Conservation (phyloP, 2,329 filamentous ascomycete species). For the Aspergillus aculeatus region DNA sequence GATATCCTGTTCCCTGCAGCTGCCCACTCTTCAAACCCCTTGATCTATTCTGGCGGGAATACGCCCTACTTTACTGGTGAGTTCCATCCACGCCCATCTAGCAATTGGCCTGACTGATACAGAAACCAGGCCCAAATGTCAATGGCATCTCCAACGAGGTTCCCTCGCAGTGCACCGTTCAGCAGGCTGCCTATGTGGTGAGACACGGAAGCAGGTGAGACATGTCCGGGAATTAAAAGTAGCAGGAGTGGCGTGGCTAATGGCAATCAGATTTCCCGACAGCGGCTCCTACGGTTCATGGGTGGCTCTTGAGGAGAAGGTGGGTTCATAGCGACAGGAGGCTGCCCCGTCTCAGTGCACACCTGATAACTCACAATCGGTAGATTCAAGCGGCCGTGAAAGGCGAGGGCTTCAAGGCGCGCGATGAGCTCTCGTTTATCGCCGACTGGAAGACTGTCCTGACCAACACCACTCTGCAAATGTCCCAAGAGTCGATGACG, state of each 20-base stretch:
- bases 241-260: not conserved
- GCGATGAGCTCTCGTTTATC: constrained; percentile 57
- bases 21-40: not conserved
- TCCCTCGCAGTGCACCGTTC: constrained; percentile 11
- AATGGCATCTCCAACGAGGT: constrained; percentile 9
- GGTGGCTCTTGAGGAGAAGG: constrained; percentile 32
- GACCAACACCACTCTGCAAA: constrained; percentile 54
- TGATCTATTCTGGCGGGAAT: not conserved
- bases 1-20: constrained; percentile 1
- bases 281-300: constrained; percentile 13
- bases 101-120: too few species aligned
- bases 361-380: too few species aligned
- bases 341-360: too few species aligned
- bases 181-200: constrained; percentile 15
- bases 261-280: constrained; percentile 6
- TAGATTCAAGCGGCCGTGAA: constrained; percentile 48
- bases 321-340: too few species aligned
- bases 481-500: constrained; percentile 59
- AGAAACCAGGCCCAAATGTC: constrained; percentile 12
- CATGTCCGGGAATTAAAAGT: too few species aligned
- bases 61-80: not conserved
- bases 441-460: constrained; percentile 59
- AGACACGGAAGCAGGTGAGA: constrained; percentile 15
- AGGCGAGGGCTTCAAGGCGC: constrained; percentile 51
- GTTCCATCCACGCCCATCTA: too few species aligned